phyloP scores from a whole-genome alignment of 768 basidiomycete genomes.

The Phlegmacium glaucopus region DNA sequence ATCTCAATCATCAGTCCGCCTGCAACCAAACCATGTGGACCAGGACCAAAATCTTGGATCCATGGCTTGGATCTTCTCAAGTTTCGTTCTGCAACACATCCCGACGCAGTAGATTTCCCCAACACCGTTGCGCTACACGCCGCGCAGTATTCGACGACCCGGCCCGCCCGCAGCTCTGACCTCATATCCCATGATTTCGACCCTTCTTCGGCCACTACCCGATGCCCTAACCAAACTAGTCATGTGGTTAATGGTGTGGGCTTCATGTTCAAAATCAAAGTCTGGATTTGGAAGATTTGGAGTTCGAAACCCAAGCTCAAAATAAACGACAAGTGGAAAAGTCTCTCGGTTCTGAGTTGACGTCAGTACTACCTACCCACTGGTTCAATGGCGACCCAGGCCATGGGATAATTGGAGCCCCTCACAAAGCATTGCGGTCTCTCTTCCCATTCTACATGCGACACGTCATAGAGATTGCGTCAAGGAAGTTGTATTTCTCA shows the following conservation, averaged over 20 bases:
- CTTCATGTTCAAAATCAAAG: slow-evolving; percentile 13
- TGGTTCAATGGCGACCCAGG: no score
- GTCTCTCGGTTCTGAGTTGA: slow-evolving; percentile 3
- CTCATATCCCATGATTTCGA: background rate
- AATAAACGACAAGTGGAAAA: slow-evolving; percentile 1
- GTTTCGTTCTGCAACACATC: slow-evolving; percentile 2
- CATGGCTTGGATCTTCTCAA: slow-evolving; percentile 9
- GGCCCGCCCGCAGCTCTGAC: background rate
- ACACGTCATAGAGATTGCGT: no score
- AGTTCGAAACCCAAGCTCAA: slow-evolving; percentile 11
- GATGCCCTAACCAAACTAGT: background rate
- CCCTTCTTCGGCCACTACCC: background rate
- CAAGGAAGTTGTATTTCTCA: no score
- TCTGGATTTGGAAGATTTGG: slow-evolving; percentile 15
- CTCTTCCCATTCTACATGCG: no score
- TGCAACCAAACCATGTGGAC: slow-evolving; percentile 8
- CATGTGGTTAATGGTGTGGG: slow-evolving; percentile 11
- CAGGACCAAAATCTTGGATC: slow-evolving; percentile 14
- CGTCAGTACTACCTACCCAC: background rate
- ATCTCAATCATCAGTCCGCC: slow-evolving; percentile 7
- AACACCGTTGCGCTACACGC: background rate
- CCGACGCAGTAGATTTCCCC: background rate
- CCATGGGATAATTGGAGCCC: no score
- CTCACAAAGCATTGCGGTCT: no score
- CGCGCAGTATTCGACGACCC: background rate